phyloP scores from a whole-genome alignment of 1,284 basidiomycete species.

The Cerioporus squamosus region DNA sequence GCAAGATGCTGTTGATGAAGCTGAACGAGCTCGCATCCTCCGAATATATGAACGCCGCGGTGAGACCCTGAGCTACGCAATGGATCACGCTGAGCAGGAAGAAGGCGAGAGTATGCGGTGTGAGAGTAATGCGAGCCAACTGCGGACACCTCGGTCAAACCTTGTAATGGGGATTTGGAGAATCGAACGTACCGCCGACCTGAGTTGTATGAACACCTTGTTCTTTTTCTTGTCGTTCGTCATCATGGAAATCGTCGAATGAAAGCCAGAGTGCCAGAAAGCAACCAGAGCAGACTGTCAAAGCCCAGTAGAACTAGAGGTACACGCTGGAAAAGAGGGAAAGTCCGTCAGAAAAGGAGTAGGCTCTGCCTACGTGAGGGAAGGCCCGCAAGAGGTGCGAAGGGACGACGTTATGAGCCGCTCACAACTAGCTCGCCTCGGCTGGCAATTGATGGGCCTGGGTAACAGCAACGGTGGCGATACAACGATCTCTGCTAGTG shows the following conservation, averaged over 20 bases:
- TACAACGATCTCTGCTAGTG: constrained; percentile 17
- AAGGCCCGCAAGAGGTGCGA: constrained; percentile 3
- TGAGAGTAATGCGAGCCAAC: constrained; percentile 40
- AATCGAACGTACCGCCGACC: constrained; percentile 17
- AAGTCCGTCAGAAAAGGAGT: neutral
- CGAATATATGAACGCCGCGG: constrained; percentile 53
- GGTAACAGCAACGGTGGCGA: constrained; percentile 19
- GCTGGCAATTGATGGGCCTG: constrained; percentile 6
- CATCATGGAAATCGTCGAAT: neutral
- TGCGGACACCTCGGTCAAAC: constrained; percentile 9
- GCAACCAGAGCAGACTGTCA: constrained; percentile 17
- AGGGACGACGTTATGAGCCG: constrained; percentile 11
- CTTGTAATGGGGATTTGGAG: neutral
- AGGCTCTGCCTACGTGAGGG: constrained; percentile 15
- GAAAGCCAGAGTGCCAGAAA: neutral
- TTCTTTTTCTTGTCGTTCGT: constrained; percentile 1
- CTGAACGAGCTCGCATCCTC: constrained; percentile 47
- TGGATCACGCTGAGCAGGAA: constrained; percentile 44
- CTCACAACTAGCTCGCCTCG: neutral
- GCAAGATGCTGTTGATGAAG: constrained; percentile 44
- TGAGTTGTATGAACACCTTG: constrained; percentile 7
- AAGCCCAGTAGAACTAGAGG: constrained; percentile 14
- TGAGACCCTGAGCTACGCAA: constrained; percentile 41
- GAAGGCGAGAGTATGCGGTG: constrained; percentile 47
- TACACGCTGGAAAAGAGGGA: constrained; percentile 1